Conservation (phyloP, 176 grass and related monocot species). For the Hyparrhenia diplandra region DNA sequence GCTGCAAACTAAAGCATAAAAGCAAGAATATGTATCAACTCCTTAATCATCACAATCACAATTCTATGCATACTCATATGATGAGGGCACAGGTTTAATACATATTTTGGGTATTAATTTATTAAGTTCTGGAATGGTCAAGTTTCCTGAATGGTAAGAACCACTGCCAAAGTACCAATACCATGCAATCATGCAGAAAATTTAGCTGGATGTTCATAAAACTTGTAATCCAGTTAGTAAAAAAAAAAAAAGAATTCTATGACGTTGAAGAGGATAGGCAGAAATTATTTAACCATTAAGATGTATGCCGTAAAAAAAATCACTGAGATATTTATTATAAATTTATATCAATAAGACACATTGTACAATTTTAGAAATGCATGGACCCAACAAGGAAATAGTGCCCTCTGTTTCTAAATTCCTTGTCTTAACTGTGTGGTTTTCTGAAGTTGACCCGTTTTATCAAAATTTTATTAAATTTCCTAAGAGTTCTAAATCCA, state of each 20-base stretch:
- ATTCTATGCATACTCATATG: neutral
- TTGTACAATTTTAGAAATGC: neutral
- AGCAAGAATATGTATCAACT: neutral
- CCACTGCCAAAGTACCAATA: neutral
- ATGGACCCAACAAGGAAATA: neutral
- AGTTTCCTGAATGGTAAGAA: neutral
- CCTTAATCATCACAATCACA: neutral
- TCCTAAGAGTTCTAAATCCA: neutral
- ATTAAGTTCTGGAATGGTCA: neutral
- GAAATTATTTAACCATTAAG: neutral
- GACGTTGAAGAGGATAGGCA: neutral
- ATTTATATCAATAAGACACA: neutral
- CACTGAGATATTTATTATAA: neutral
- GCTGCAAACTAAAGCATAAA: neutral
- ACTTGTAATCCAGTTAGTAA: neutral
- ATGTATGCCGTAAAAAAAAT: neutral
- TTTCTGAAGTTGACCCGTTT: neutral
- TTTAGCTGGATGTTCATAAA: neutral
- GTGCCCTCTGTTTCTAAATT: neutral
- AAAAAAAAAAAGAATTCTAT: neutral
- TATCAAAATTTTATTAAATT: neutral
- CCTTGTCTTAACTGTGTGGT: neutral
- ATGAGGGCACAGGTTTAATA: neutral
- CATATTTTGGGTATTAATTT: constrained; percentile 5
- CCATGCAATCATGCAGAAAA: neutral